These are phyloP conservation scores for Globisporangium abappressorium DNA, from an alignment of 352 stramenopile species.

Conservation along the genomic window DNA sequence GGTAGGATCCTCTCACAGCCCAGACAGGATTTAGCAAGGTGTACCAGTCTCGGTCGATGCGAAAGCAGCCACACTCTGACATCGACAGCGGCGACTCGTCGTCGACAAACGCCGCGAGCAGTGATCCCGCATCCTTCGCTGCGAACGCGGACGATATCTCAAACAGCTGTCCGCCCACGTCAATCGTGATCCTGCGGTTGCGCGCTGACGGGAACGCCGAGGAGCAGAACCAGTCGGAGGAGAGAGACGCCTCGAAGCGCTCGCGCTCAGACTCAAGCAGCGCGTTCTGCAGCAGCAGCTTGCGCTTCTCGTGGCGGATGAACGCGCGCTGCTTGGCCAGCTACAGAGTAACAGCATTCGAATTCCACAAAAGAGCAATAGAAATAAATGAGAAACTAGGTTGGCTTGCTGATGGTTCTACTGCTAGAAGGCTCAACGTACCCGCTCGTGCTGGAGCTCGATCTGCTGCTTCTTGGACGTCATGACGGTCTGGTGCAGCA, in stretches of 20 bases:
- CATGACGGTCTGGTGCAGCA: slow-evolving; percentile 71
- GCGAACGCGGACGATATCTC: slow-evolving; percentile 54
- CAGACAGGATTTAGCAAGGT: background rate
- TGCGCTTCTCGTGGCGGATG: slow-evolving; percentile 75
- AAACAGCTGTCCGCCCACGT: slow-evolving; percentile 73
- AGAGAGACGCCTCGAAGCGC: slow-evolving; percentile 65
- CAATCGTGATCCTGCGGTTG: slow-evolving; percentile 52
- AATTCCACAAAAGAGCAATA: background rate
- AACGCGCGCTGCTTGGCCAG: slow-evolving; percentile 74
- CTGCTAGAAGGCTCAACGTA: slow-evolving; percentile 14
- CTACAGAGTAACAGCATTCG: slow-evolving; percentile 20
- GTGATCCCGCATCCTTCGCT: slow-evolving; percentile 49
- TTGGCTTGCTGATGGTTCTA: background rate
- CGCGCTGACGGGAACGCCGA: slow-evolving; percentile 40
- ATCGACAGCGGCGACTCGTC: slow-evolving; percentile 58
- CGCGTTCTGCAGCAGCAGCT: slow-evolving; percentile 69
- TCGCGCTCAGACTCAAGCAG: slow-evolving; percentile 71
- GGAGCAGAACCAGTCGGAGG: slow-evolving; percentile 75
- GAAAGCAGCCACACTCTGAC: slow-evolving; percentile 70
- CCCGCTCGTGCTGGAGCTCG: slow-evolving; percentile 55
- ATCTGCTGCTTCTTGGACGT: slow-evolving; percentile 63
- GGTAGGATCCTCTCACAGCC: background rate
- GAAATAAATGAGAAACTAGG: background rate
- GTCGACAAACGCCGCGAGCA: slow-evolving; percentile 63
- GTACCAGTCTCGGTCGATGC: slow-evolving; percentile 70